Base-by-base conservation (phyloP, 257 asterid genomes). In the Craterostigma plantagineum region DNA sequence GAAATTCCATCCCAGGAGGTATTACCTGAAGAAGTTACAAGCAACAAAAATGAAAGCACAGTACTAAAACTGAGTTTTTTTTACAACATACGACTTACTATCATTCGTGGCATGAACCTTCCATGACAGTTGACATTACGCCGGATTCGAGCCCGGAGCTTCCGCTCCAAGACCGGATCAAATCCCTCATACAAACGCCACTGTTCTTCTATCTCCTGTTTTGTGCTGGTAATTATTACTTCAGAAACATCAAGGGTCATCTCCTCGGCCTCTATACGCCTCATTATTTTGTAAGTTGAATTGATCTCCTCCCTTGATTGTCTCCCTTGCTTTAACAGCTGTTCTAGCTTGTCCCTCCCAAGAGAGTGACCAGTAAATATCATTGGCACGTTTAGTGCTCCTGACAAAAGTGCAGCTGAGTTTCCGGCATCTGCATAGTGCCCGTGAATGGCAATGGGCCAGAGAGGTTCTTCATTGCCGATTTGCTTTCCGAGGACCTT, bases 1-100 rank as follows among this genome's bases (percentile, higher is more conserved):
- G 77, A 48, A 81, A 81, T 48, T 81, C 94, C 94, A 77, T 77
- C 48, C 92, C 94, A 46, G 94, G 94, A 43, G 94, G 92, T 54
- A 81, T 77, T 34, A 77, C 93, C 93, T 81, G 70, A 50, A 45
- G 37, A 36, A 12, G 27, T 40, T 46, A 40, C 34, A 46, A 48
- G 13, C 18, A 46, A 16, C 27, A 14, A 16, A 11, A 41, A 1
- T 14, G 45, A 14, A 14, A 41, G 15, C 10, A 41, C 8, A 8
- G 17, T 14, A 41, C 9, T 8, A 9, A 43, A 9, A 9, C 44
- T 12, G 16, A 14, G 15, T 38, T 34, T 16, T 48, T 34, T 39
- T 14, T 16, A 41, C 42, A 6, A 13, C 5, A 34, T 11, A 41
- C 49, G 55, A 63, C 91, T 70, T 70, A 77, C 92, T 52, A 68